These are phyloP conservation scores for Trifolium dubium DNA, from an alignment of 306 rosid species.

Conservation along the genomic window DNA sequence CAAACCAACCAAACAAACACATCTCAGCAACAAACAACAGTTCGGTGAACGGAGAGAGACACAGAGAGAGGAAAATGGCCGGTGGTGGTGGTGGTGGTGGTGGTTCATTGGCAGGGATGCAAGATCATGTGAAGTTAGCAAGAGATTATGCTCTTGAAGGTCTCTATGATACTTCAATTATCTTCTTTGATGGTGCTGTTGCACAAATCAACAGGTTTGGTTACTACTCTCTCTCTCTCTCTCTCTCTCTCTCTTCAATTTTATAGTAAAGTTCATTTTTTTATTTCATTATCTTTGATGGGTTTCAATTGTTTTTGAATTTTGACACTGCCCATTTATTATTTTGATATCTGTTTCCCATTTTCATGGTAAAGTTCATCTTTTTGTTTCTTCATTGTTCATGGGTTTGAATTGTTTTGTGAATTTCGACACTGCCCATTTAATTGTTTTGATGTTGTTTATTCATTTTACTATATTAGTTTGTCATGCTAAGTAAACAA, in stretches of 20 bases:
- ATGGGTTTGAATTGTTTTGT: slow-evolving; percentile 30
- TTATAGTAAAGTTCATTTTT: neutral
- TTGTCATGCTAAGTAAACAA: neutral
- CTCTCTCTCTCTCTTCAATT: neutral
- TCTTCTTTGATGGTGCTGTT: slow-evolving; percentile 95
- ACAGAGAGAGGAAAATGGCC: slow-evolving; percentile 51
- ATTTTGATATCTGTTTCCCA: neutral
- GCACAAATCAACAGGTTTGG: slow-evolving; percentile 99
- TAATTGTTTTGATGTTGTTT: neutral
- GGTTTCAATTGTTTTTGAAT: slow-evolving; percentile 26
- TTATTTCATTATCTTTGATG: slow-evolving; percentile 4
- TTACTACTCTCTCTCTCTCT: slow-evolving; percentile 11
- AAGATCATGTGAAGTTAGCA: slow-evolving; percentile 93
- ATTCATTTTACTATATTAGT: neutral
- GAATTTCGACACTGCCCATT: neutral
- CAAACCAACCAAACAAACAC: slow-evolving; percentile 8
- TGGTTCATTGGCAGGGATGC: slow-evolving; percentile 72
- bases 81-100: slow-evolving; percentile 38
- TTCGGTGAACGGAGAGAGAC: slow-evolving; percentile 13
- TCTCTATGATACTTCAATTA: slow-evolving; percentile 84
- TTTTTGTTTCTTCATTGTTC: neutral
- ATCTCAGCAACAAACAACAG: slow-evolving; percentile 11
- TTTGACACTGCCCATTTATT: neutral
- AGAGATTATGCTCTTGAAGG: slow-evolving; percentile 95
- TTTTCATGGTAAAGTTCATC: neutral